phyloP scores from a whole-genome alignment of 495 filamentous ascomycete genomes.

The Aspergillus nidulans region DNA sequence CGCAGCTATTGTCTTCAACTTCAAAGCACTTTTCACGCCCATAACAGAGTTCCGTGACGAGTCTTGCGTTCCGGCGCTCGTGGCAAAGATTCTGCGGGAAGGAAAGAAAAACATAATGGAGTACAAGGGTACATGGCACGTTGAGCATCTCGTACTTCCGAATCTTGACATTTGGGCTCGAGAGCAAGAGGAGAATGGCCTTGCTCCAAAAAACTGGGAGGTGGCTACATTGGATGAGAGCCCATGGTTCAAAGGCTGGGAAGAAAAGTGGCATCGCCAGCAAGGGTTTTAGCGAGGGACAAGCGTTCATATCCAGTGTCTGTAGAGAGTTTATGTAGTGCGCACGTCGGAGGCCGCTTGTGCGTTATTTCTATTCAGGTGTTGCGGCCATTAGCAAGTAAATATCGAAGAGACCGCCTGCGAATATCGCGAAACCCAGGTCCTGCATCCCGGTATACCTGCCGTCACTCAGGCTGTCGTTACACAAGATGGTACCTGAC shows the following conservation, averaged over 20 bases:
- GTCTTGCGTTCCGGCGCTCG: constrained; percentile 64
- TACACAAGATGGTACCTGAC: neutral
- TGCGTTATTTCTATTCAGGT: neutral
- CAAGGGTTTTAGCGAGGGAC: constrained; percentile 58
- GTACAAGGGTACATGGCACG: constrained; percentile 85
- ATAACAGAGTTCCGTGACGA: constrained; percentile 70
- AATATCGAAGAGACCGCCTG: neutral
- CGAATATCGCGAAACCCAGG: neutral
- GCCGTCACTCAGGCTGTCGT: too few relatives aligned
- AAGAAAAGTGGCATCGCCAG: constrained; percentile 73
- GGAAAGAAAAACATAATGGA: constrained; percentile 73
- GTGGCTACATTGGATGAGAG: constrained; percentile 72
- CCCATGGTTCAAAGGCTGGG: constrained; percentile 80
- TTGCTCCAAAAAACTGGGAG: constrained; percentile 63
- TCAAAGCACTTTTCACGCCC: constrained; percentile 84
- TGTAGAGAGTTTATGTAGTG: constrained; percentile 2
- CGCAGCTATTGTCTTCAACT: constrained; percentile 78
- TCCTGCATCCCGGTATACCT: too few relatives aligned
- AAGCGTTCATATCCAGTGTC: neutral
- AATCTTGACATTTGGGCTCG: constrained; percentile 59
- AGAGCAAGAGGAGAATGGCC: constrained; percentile 65
- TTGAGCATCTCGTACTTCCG: constrained; percentile 70
- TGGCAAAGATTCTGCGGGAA: constrained; percentile 63
- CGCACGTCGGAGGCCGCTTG: neutral
- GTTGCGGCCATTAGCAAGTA: neutral